Conservation (phyloP, 768 basidiomycete genomes). For the Podaxis carcinomalis region DNA sequence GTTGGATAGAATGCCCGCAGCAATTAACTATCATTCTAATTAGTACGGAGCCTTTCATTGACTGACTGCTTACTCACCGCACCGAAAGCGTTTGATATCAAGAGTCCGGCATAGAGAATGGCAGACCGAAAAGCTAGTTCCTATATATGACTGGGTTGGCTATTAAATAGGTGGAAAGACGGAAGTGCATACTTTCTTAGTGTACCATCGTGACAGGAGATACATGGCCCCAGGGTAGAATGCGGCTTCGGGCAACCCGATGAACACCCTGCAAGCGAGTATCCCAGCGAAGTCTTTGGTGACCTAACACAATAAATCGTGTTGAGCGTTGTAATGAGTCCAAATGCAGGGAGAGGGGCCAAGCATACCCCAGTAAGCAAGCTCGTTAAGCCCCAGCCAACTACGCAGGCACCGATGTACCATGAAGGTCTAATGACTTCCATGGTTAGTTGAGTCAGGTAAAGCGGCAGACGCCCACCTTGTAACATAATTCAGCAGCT, state of each 20-base stretch:
- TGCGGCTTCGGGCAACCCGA: conserved; percentile 59
- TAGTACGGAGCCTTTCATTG: not conserved
- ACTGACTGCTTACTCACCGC: conserved; percentile 31
- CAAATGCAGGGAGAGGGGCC: not conserved
- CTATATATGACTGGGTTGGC: conserved; percentile 21
- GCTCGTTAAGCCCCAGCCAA: not conserved
- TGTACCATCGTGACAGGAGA: conserved; percentile 46
- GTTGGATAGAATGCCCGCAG: conserved; percentile 59
- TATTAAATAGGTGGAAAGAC: conserved; percentile 5
- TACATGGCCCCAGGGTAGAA: conserved; percentile 54
- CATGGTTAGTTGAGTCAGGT: not conserved
- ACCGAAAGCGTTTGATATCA: conserved; percentile 63
- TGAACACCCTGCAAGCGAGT: conserved; percentile 48
- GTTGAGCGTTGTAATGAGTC: not conserved
- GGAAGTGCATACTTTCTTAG: conserved; percentile 37
- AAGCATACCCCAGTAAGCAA: not conserved
- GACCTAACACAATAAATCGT: conserved; percentile 26
- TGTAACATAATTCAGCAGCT: conserved; percentile 49
- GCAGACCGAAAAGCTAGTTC: conserved; percentile 59
- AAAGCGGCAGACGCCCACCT: conserved; percentile 25
- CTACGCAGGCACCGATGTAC: not conserved
- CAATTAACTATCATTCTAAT: conserved; percentile 42
- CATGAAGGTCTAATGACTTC: not conserved
- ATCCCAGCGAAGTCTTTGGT: conserved; percentile 49
- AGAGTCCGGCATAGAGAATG: conserved; percentile 48